These are phyloP conservation scores for Evernia prunastri DNA, from an alignment of 495 filamentous ascomycete genomes.

Conservation along the genomic window DNA sequence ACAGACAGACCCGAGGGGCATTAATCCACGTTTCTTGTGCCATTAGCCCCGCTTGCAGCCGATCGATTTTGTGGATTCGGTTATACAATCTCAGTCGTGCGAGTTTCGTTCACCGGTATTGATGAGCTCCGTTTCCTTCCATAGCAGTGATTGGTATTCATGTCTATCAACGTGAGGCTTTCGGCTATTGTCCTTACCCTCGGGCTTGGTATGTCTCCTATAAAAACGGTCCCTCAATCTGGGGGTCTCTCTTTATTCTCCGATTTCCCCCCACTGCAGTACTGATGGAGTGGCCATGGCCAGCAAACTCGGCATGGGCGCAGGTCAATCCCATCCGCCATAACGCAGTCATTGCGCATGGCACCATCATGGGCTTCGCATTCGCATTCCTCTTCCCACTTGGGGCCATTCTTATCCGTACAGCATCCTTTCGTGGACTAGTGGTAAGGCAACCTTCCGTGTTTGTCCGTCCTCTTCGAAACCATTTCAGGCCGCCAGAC, in stretches of 20 bases:
- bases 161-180: not conserved
- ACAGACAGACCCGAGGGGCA: not conserved
- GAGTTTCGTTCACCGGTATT: not conserved
- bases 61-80: not conserved
- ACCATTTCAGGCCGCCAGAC: not conserved
- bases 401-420: constrained; percentile 38
- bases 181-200: not conserved
- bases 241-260: not conserved
- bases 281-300: not conserved
- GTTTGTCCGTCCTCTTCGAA: not conserved
- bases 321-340: constrained; percentile 1
- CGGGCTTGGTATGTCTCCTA: constrained; percentile 1
- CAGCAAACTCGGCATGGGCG: not conserved
- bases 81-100: not conserved
- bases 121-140: not conserved
- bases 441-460: not conserved
- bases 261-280: not conserved
- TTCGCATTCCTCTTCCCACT: constrained; percentile 42
- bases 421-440: constrained; percentile 34
- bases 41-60: not conserved
- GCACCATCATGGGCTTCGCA: constrained; percentile 35
- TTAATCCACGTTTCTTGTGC: not conserved
- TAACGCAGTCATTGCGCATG: constrained; percentile 37
- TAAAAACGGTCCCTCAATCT: not conserved
- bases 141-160: not conserved